These are phyloP conservation scores for Lichtheimia ornata DNA, from an alignment of 371 early-diverging fungal genomes.

Conservation along the genomic window DNA sequence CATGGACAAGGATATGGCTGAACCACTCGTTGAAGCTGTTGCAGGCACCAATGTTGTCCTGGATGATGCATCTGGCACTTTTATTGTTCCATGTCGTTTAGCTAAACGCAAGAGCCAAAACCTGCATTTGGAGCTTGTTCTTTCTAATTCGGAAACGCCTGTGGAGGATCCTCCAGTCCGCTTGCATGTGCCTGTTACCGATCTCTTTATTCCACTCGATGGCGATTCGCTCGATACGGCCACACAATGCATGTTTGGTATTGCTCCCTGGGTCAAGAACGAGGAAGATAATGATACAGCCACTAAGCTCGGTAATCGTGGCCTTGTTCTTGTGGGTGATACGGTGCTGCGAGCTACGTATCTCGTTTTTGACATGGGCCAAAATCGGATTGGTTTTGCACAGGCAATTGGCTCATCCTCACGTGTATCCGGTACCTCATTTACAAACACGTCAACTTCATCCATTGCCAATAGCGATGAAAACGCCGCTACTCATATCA, in stretches of 20 bases:
- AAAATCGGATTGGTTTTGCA: slow-evolving; percentile 32
- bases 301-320: slow-evolving; percentile 3
- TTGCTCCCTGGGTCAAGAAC: slow-evolving; percentile 25
- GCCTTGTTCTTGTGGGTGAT: slow-evolving; percentile 36
- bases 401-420: slow-evolving; percentile 8
- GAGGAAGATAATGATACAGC: slow-evolving; percentile 1
- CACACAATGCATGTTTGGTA: slow-evolving; percentile 34
- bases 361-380: slow-evolving; percentile 39
- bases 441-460: not conserved
- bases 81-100: slow-evolving; percentile 21
- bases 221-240: slow-evolving; percentile 6
- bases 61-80: slow-evolving; percentile 23
- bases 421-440: not conserved
- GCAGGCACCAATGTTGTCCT: slow-evolving; percentile 13
- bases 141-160: not conserved
- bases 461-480: too few relatives aligned
- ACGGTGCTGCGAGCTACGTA: slow-evolving; percentile 32
- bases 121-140: not conserved
- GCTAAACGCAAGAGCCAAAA: not conserved
- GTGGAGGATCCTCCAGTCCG: not conserved
- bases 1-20: slow-evolving; percentile 22
- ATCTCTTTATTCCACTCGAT: slow-evolving; percentile 31
- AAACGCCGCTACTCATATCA: too few relatives aligned
- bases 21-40: slow-evolving; percentile 16
- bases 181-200: slow-evolving; percentile 23